A percentile compares a stretch with the other conserved stretches of the same genome.
Conservation (phyloP, 2,329 filamentous ascomycete species). For the Xylariaceae sp. region DNA sequence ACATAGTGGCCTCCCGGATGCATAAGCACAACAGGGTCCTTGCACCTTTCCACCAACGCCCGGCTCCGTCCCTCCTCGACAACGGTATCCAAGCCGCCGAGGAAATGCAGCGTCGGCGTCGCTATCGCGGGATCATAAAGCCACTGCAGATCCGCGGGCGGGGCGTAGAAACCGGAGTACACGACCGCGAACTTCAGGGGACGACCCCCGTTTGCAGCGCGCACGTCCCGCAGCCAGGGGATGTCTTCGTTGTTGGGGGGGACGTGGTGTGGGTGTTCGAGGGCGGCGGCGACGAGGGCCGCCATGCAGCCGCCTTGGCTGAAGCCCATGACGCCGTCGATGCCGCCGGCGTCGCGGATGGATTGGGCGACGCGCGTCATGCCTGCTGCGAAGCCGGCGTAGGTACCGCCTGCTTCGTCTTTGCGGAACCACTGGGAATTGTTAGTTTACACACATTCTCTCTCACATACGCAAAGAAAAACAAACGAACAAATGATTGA, state of each 20-base stretch:
- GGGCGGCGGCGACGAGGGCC: slow-evolving; percentile 63
- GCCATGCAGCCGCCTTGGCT: slow-evolving; percentile 72
- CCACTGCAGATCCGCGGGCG: slow-evolving; percentile 28
- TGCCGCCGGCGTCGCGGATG: slow-evolving; percentile 58
- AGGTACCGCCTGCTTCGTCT: slow-evolving; percentile 59
- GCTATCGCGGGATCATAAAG: slow-evolving; percentile 42
- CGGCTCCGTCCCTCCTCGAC: slow-evolving; percentile 72
- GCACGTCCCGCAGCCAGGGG: slow-evolving; percentile 42
- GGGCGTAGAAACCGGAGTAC: slow-evolving; percentile 61
- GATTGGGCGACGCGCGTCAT: slow-evolving; percentile 57
- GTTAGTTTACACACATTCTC: not conserved
- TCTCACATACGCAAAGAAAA: too few species aligned
- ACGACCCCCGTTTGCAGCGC: slow-evolving; percentile 44
- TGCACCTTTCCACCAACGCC: slow-evolving; percentile 60
- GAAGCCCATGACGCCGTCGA: slow-evolving; percentile 78
- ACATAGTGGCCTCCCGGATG: slow-evolving; percentile 91
- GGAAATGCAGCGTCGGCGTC: slow-evolving; percentile 75
- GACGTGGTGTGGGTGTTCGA: slow-evolving; percentile 50
- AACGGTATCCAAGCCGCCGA: slow-evolving; percentile 81
- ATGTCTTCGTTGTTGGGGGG: slow-evolving; percentile 18
- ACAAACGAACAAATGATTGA: too few species aligned
- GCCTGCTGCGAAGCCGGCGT: slow-evolving; percentile 65
- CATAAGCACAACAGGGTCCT: slow-evolving; percentile 50
- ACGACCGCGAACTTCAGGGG: slow-evolving; percentile 55
- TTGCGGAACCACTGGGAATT: slow-evolving; percentile 64